Conservation (phyloP, 208 protist genomes). For the Blastocrithidia nonstop region DNA sequence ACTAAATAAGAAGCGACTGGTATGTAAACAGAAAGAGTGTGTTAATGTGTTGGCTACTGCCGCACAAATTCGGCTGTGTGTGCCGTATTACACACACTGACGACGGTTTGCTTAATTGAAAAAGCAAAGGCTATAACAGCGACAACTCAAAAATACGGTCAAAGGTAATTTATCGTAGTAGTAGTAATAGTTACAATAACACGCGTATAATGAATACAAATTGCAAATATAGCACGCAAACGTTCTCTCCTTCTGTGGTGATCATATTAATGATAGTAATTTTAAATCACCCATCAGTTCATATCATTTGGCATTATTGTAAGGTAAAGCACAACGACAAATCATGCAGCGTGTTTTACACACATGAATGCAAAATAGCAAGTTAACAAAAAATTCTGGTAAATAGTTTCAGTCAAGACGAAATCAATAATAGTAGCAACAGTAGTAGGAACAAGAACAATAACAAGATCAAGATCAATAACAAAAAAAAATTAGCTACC, state of each 20-base stretch:
- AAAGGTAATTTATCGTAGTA: too few relatives aligned
- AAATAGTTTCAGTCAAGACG: too few relatives aligned
- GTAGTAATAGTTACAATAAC: too few relatives aligned
- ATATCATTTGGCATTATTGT: conserved; percentile 16
- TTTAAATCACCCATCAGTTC: too few relatives aligned
- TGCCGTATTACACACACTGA: conserved; percentile 13
- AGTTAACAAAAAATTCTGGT: neutral
- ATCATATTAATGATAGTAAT: conserved; percentile 1
- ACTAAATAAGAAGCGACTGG: conserved; percentile 6
- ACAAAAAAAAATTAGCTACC: too few relatives aligned
- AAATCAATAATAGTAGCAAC: too few relatives aligned
- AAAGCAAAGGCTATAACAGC: too few relatives aligned
- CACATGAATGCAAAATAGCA: conserved; percentile 10
- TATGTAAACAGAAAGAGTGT: conserved; percentile 2
- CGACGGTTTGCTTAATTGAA: neutral
- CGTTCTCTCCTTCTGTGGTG: neutral
- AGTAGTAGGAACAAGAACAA: too few relatives aligned
- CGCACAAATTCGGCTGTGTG: conserved; percentile 3
- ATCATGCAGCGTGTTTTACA: conserved; percentile 15
- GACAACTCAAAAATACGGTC: too few relatives aligned
- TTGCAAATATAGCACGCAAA: too few relatives aligned
- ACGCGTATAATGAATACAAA: too few relatives aligned
- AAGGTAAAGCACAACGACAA: conserved; percentile 24
- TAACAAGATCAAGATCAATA: too few relatives aligned
- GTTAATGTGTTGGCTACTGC: conserved; percentile 10